Percentiles rank a stretch among this genome's conserved stretches.
These are phyloP conservation scores for Neonectria sp. DNA, from an alignment of 2,329 filamentous ascomycete genomes.

Conservation along the genomic window DNA sequence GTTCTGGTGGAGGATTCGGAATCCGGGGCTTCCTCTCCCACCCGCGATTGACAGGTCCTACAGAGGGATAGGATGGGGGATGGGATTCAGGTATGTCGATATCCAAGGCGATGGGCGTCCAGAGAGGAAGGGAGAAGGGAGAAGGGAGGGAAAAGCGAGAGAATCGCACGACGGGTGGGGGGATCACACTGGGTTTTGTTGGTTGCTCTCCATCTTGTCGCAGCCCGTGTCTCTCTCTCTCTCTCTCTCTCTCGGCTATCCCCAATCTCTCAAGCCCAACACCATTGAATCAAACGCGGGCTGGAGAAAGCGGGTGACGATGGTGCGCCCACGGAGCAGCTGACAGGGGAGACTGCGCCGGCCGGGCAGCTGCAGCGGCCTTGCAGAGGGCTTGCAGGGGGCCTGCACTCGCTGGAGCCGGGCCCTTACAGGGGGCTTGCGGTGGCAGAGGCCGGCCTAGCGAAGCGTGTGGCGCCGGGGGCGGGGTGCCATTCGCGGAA, in stretches of 20 bases:
- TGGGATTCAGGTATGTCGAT: background rate
- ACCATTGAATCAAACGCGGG: conserved; percentile 1
- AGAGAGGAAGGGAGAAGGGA: background rate
- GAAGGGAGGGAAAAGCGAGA: conserved; percentile 2
- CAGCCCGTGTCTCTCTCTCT: conserved; percentile 22
- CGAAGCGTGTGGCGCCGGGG: conserved; percentile 26
- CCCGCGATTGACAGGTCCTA: background rate
- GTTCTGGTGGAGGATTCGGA: background rate
- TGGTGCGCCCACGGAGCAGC: background rate
- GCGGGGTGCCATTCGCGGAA: conserved; percentile 34
- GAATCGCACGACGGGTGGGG: conserved; percentile 10
- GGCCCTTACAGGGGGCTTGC: background rate
- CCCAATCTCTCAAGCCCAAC: conserved; percentile 1
- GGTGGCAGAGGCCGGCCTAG: conserved; percentile 4
- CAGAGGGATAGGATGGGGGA: background rate
- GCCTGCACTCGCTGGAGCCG: background rate
- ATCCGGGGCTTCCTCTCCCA: background rate
- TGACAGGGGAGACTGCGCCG: no score
- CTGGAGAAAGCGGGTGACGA: background rate
- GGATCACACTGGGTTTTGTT: conserved; percentile 39
- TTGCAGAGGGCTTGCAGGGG: background rate
- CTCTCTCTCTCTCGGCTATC: background rate
- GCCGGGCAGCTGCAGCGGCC: background rate
- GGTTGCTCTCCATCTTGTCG: conserved; percentile 26
- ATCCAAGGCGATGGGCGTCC: conserved; percentile 3